These are phyloP conservation scores for Rhytidiadelphus loreus DNA, from an alignment of 225 moss, liverwort and hornwort genomes.

Conservation along the genomic window DNA sequence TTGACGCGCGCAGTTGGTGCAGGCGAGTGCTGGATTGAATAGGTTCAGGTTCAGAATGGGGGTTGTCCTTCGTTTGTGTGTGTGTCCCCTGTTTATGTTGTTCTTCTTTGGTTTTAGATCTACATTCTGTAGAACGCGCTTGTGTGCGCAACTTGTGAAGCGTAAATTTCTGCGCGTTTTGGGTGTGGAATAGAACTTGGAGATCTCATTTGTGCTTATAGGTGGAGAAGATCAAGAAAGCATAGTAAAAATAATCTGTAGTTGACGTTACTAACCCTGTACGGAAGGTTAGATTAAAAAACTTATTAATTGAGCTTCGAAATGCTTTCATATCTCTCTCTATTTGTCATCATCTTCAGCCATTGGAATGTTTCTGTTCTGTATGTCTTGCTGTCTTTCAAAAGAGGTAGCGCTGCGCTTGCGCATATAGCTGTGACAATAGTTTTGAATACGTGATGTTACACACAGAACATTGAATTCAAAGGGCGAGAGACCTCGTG, in stretches of 20 bases:
- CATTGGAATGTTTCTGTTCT: not conserved
- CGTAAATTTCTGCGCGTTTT: not conserved
- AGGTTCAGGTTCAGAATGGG: not conserved
- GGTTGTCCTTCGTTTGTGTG: not conserved
- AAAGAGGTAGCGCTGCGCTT: not conserved
- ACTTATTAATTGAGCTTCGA: not conserved
- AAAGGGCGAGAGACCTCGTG: not conserved
- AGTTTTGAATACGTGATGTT: not conserved
- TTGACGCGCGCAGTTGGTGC: not conserved
- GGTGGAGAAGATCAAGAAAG: not conserved
- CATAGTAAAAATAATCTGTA: not conserved
- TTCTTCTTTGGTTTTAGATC: not conserved
- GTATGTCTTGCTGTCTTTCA: not conserved
- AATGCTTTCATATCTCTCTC: not conserved
- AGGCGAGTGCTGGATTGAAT: not conserved
- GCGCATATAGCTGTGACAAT: not conserved
- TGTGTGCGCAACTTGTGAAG: not conserved
- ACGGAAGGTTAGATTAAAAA: not conserved
- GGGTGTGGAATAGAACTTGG: not conserved
- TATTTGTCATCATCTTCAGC: not conserved
- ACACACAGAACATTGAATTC: not conserved
- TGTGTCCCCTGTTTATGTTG: not conserved
- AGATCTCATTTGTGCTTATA: not conserved
- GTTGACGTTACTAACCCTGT: not conserved
- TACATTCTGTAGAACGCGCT: not conserved